phyloP scores from a whole-genome alignment of 116 monocot species.

The Dioscorea cayenensis region DNA sequence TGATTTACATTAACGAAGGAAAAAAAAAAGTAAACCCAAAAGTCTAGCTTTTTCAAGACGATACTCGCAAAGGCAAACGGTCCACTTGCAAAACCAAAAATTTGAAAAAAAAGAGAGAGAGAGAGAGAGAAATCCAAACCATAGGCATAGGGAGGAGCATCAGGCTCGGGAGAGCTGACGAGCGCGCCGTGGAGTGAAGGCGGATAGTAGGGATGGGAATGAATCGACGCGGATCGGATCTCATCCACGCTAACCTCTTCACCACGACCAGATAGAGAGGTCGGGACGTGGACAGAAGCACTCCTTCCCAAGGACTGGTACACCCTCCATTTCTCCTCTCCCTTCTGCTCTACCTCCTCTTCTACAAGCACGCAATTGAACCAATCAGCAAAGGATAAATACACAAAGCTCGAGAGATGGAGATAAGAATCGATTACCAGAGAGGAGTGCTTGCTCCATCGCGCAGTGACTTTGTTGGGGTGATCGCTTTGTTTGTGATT shows the following conservation, averaged over 20 bases:
- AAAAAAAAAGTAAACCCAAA: background rate
- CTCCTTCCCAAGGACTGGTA: conserved; percentile 69
- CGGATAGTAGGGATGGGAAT: conserved; percentile 41
- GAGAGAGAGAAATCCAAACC: background rate
- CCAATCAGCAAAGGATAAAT: background rate
- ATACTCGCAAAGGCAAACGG: background rate
- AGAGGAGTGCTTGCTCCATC: conserved; percentile 14
- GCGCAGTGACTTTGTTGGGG: background rate
- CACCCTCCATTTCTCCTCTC: conserved; percentile 32
- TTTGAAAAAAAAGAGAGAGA: background rate
- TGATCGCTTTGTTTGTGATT: no score
- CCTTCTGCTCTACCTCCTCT: conserved; percentile 1
- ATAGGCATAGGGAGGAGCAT: conserved; percentile 23
- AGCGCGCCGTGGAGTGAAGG: conserved; percentile 51
- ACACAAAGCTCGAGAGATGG: background rate
- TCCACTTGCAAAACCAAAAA: background rate
- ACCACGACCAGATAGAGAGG: conserved; percentile 11
- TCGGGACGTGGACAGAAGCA: conserved; percentile 40
- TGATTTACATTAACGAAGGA: no score
- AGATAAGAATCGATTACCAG: conserved; percentile 4
- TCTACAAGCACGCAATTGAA: background rate
- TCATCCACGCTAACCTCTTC: conserved; percentile 70
- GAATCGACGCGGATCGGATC: conserved; percentile 66
- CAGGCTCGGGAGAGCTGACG: conserved; percentile 28
- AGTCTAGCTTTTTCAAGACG: background rate